Conservation (phyloP, 768 basidiomycete species). For the Ramaria sp. region DNA sequence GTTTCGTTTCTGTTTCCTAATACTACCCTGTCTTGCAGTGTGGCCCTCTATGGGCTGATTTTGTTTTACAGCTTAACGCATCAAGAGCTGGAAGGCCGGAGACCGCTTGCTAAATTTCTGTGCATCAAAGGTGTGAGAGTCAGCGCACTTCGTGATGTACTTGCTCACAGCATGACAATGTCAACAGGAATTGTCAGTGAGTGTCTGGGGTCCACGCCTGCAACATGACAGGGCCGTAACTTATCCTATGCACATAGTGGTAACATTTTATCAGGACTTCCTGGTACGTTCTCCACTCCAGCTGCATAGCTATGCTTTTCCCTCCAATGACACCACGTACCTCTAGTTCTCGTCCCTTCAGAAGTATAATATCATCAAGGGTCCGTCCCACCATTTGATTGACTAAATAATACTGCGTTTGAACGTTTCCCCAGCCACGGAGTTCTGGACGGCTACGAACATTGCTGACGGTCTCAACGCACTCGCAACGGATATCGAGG, state of each 20-base stretch:
- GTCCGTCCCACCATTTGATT: conserved; percentile 21
- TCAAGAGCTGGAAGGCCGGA: conserved; percentile 64
- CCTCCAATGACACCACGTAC: neutral
- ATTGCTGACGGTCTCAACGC: conserved; percentile 79
- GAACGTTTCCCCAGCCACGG: conserved; percentile 31
- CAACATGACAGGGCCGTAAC: neutral
- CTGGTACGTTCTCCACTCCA: conserved; percentile 35
- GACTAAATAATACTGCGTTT: neutral
- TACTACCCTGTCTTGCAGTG: conserved; percentile 24
- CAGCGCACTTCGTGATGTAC: neutral
- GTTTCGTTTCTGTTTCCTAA: neutral
- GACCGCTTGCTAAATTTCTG: conserved; percentile 79
- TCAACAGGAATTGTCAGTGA: conserved; percentile 6
- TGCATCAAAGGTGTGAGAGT: conserved; percentile 46
- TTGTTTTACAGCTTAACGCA: conserved; percentile 75
- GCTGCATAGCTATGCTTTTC: neutral
- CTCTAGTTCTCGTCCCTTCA: conserved; percentile 55
- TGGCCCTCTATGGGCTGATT: conserved; percentile 80
- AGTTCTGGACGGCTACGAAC: conserved; percentile 78
- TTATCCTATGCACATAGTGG: conserved; percentile 44
- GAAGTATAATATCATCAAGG: conserved; percentile 50
- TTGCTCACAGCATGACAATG: neutral
- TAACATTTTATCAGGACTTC: conserved; percentile 82
- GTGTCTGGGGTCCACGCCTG: neutral
- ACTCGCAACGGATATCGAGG: conserved; percentile 76